A percentile compares a stretch with the other conserved stretches of the same genome.
Conservation (phyloP, 257 asterid species). For the Craterostigma plantagineum region DNA sequence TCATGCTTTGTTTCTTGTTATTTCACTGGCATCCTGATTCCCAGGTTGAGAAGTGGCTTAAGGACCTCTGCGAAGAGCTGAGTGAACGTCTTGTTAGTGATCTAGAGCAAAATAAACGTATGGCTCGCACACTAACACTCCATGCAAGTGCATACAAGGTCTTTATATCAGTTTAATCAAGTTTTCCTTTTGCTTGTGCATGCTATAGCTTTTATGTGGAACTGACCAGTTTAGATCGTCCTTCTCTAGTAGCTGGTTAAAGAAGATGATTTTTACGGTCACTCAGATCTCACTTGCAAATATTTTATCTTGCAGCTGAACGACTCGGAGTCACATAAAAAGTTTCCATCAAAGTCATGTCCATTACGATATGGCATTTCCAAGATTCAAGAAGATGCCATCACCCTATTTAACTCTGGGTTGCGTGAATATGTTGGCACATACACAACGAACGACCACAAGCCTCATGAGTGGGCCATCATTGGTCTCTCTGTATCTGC, state of each 20-base stretch:
- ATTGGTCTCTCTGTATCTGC: slow-evolving; percentile 84
- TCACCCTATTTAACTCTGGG: slow-evolving; percentile 61
- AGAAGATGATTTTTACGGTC: too few relatives aligned
- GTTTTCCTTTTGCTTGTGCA: slow-evolving; percentile 5
- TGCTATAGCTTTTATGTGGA: slow-evolving; percentile 11
- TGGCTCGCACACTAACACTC: slow-evolving; percentile 66
- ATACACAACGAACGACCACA: slow-evolving; percentile 22
- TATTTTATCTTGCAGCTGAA: slow-evolving; percentile 23
- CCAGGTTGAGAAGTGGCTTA: slow-evolving; percentile 84
- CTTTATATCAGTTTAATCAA: slow-evolving; percentile 1
- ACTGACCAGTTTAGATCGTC: too few relatives aligned
- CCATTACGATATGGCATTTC: slow-evolving; percentile 64
- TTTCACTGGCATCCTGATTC: slow-evolving; percentile 1
- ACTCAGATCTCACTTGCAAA: slow-evolving; percentile 1
- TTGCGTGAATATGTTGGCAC: slow-evolving; percentile 68
- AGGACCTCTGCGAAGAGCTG: slow-evolving; percentile 74
- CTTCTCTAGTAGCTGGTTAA: too few relatives aligned
- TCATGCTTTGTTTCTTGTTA: too few relatives aligned
- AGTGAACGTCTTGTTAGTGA: slow-evolving; percentile 79
- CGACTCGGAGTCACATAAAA: slow-evolving; percentile 51
- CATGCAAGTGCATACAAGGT: slow-evolving; percentile 94
- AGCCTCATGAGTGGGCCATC: slow-evolving; percentile 59
- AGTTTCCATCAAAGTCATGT: slow-evolving; percentile 85
- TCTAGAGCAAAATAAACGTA: slow-evolving; percentile 81
- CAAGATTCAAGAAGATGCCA: slow-evolving; percentile 84